Evolutionary conservation across 352 stramenopile genomes (phyloP), one percentile per base, ranked within the genome.

Genomic region (Phytopythium montanum): DNA sequence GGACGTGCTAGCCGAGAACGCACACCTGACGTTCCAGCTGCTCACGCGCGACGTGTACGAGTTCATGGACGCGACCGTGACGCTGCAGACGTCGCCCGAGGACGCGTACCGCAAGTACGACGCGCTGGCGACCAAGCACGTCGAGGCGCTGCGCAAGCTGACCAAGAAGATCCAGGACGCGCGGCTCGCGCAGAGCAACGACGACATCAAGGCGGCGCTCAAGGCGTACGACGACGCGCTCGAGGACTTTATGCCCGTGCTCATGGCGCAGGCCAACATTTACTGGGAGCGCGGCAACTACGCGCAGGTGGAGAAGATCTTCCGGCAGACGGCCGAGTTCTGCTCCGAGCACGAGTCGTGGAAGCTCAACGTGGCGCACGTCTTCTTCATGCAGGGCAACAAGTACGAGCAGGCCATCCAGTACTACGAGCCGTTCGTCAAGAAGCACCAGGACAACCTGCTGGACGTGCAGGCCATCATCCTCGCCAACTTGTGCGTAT

Each of bases 261-360:
- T 99, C 21, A 98, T 98, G 95, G 89, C 93, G n/a, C 91, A 98
- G 64, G 94, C 90, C 9, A 91, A 95, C 49, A 95, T 98, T 26
- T 98, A 98, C 68, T 99, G 96, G 96, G 95, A 99, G 42, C 83
- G 89, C 52, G 91, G 96, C 59, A 97, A 99, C 68, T 99, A 98
- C 71, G 78, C 76, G n/a, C 95, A 97, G 74, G 95, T 98, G 6
- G 94, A 99, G 72, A 93, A 97, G 61, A 89, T 99, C 54, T 98
- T 99, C 68, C 74, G 88, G 0, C 88, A 98, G 61, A 95, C 81
- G 2, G 90, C 89, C 33, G 96, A 99, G 69, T 98, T 99, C 64
- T 99, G 96, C 71, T 94, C 82, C 6, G 93, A 98, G 67, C 84
- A 98, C 65, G 90, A 98, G 29, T 79, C 87, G 16, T 99, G 95